These are phyloP conservation scores for Euphrasia confusa DNA, from an alignment of 257 asterid genomes.

Conservation along the genomic window DNA sequence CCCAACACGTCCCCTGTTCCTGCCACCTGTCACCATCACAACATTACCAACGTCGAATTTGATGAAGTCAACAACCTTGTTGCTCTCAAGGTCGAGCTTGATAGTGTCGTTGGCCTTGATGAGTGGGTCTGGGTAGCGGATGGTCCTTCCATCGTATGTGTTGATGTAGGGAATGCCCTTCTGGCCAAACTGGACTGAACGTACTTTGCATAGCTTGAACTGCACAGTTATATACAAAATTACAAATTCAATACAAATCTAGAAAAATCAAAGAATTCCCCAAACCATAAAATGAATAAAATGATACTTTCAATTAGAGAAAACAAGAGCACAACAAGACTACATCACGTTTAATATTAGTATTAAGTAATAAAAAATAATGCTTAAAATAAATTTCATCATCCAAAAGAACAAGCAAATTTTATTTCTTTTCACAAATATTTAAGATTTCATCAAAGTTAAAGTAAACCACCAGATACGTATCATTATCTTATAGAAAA, in stretches of 20 bases:
- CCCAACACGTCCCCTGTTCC: slow-evolving; percentile 41
- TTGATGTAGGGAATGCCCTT: slow-evolving; percentile 28
- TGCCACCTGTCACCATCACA: slow-evolving; percentile 39
- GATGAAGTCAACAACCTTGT: slow-evolving; percentile 26
- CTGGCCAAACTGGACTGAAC: slow-evolving; percentile 30
- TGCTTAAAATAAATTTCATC: too few species aligned
- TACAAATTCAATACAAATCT: background rate
- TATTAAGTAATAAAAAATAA: too few species aligned
- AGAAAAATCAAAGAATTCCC: background rate
- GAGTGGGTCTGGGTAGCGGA: slow-evolving; percentile 20
- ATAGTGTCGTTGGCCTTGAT: slow-evolving; percentile 23
- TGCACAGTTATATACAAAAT: background rate
- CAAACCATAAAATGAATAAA: background rate
- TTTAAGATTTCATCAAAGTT: too few species aligned
- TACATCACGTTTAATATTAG: too few species aligned
- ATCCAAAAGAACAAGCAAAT: too few species aligned
- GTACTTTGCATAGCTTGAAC: slow-evolving; percentile 30
- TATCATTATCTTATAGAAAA: too few species aligned
- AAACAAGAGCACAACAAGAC: background rate
- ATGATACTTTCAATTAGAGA: too few species aligned
- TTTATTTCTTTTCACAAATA: too few species aligned
- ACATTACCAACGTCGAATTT: slow-evolving; percentile 37
- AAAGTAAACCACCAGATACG: too few species aligned
- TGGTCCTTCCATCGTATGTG: slow-evolving; percentile 28
- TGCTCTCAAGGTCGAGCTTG: background rate